phyloP scores from a whole-genome alignment of 2,329 filamentous ascomycete species.

The Plectosphaerella plurivora region DNA sequence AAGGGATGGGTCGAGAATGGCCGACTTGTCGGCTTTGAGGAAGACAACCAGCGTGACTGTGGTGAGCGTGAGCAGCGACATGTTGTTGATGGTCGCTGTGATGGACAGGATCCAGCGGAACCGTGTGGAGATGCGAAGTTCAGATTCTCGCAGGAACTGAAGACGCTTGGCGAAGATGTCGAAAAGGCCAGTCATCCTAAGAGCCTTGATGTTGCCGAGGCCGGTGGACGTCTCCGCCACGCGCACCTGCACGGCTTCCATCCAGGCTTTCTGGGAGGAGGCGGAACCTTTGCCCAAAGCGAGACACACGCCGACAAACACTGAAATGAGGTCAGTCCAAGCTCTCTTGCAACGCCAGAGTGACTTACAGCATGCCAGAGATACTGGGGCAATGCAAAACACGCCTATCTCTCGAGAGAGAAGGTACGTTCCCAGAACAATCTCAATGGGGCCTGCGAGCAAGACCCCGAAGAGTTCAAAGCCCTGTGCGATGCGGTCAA shows the following conservation, averaged over 20 bases:
- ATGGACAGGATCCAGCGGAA: constrained; percentile 14
- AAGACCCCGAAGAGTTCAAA: constrained; percentile 13
- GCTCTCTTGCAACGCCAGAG: constrained; percentile 10
- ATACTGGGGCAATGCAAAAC: constrained; percentile 33
- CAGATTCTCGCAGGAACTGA: constrained; percentile 11
- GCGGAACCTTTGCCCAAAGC: constrained; percentile 11
- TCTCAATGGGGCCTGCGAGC: constrained; percentile 15
- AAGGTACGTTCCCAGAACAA: constrained; percentile 20
- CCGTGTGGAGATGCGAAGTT: constrained; percentile 15
- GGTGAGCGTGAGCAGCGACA: constrained; percentile 13
- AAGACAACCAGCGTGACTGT: constrained; percentile 12
- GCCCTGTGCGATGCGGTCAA: constrained; percentile 18
- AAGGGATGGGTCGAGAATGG: constrained; percentile 6
- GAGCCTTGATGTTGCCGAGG: constrained; percentile 44
- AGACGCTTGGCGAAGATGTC: constrained; percentile 25
- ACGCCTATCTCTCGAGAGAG: constrained; percentile 28
- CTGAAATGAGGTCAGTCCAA: constrained; percentile 12
- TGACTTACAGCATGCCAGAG: constrained; percentile 26
- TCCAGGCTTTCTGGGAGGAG: constrained; percentile 37
- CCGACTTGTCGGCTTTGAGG: constrained; percentile 1
- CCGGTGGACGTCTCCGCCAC: constrained; percentile 42
- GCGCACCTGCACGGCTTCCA: constrained; percentile 42
- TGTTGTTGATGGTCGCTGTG: constrained; percentile 21
- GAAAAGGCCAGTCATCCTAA: constrained; percentile 45
- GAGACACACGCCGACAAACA: constrained; percentile 26